Evolutionary conservation across 2,329 filamentous ascomycete species (phyloP), one percentile per base, ranked within the genome.

Genomic region (Pseudomassariella vexata): DNA sequence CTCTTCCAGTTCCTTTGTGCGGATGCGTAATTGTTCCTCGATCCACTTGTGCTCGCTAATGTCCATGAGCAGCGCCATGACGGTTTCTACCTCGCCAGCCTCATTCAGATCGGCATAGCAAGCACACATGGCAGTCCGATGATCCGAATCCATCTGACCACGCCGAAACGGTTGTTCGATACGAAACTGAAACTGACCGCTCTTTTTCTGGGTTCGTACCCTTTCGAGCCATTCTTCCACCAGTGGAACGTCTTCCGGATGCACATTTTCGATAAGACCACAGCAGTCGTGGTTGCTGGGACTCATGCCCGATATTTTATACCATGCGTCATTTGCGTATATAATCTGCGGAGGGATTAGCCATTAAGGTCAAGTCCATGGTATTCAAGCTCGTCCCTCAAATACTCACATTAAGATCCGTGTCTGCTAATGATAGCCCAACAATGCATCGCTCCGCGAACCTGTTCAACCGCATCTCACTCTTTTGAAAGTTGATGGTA

Each of bases 1-100:
- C 19, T 40, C 38, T 22, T 51, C 44, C 6, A 51, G 41, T 12
- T 37, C 46, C 17, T 44, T 45, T 2, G 46, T 42, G 7, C 43
- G 43, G 7, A 40, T 36, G 5, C 45, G 39, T 5, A 50, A 37
- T 30, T 51, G 47, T 23, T 49, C 40, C 19, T 51, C 48, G 5
- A 40, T 43, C 46, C 47, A 51, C 19, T 51, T 51, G 2, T 47
- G 35, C 33, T 51, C 48, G 34, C 45, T 49, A 9, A 51, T 50
- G 24, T 51, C 48, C 37, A 51, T 45, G 9, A 46, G 43, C 2
- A 50, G 37, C 11, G 46, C 40, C 47, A 51, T 49, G 10, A 51
- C 36, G 15, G 40, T 47, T 18, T 49, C 48, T 1, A 51, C 40
- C 14, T 46, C 42, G 12, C 39, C 43, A 0, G 10, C 22, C 18